Percentiles rank a stretch among this genome's conserved stretches.
Evolutionary conservation across 202 grass and related monocot species (phyloP).

Genomic region (Setaria viridis): DNA sequence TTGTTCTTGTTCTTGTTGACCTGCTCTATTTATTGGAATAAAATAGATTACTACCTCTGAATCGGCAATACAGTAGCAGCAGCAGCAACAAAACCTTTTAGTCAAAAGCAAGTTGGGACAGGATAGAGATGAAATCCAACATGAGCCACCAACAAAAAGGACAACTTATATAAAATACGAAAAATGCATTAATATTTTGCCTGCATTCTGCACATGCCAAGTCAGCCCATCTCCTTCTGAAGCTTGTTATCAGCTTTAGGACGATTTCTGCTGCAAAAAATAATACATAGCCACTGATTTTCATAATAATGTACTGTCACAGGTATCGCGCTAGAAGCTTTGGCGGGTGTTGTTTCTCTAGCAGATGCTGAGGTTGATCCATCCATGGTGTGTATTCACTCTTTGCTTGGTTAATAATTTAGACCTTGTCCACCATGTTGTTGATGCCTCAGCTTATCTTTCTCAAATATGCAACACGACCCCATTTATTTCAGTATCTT

Average conservation of each 20-base stretch:
- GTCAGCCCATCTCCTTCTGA: not conserved
- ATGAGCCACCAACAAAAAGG: not conserved
- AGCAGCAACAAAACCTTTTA: not conserved
- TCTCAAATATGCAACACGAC: not conserved
- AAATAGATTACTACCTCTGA: not conserved
- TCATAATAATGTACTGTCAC: conserved; percentile 43
- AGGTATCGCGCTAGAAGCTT: conserved; percentile 90
- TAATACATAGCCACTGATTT: conserved; percentile 20
- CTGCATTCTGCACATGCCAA: not conserved
- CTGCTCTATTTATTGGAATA: not conserved
- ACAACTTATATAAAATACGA: not conserved
- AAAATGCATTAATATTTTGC: not conserved
- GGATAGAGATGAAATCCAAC: not conserved
- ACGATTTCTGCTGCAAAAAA: not conserved
- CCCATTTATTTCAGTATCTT: not conserved
- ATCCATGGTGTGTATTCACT: conserved; percentile 67
- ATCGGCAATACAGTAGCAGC: not conserved
- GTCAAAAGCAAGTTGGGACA: not conserved
- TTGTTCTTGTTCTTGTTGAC: conserved; percentile 28
- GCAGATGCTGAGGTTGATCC: conserved; percentile 71
- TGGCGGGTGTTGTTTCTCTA: conserved; percentile 81
- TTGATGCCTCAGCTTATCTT: not conserved
- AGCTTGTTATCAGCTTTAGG: not conserved
- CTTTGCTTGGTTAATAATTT: conserved; percentile 15
- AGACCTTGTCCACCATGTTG: not conserved